phyloP scores from a whole-genome alignment of 495 filamentous ascomycete species.

The Lichenothelia convexa region DNA sequence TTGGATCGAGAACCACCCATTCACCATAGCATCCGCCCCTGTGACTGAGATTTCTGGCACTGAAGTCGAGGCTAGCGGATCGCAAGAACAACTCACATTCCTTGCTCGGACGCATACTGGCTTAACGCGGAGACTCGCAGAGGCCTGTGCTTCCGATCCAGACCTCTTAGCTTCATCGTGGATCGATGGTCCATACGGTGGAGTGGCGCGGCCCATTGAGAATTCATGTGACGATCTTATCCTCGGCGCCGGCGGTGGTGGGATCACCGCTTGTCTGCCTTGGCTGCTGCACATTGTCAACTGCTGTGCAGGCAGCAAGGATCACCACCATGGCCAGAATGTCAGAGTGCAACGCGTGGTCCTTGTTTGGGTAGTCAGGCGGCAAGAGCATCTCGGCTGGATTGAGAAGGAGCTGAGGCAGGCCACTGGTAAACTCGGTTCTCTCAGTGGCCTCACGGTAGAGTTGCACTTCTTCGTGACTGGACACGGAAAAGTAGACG shows the following conservation, averaged over 20 bases:
- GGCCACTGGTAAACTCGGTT: neutral
- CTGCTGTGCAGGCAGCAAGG: neutral
- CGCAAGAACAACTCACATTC: constrained; percentile 7
- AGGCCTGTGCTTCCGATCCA: neutral
- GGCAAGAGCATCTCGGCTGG: neutral
- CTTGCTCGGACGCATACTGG: constrained; percentile 8
- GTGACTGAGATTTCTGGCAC: neutral
- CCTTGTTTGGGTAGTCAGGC: constrained; percentile 5
- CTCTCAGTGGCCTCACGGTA: neutral
- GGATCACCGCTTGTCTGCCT: constrained; percentile 12
- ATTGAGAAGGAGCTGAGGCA: constrained; percentile 1
- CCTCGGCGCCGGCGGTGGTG: constrained; percentile 14
- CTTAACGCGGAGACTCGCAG: constrained; percentile 8
- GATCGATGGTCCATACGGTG: constrained; percentile 17
- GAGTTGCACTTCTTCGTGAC: no score
- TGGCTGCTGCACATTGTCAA: constrained; percentile 4
- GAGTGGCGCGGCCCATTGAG: neutral
- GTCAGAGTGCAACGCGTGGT: no score
- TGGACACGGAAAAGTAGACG: no score
- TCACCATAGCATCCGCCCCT: constrained; percentile 13
- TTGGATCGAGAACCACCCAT: constrained; percentile 13
- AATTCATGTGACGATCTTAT: constrained; percentile 8
- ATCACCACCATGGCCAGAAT: neutral
- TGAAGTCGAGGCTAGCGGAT: neutral
- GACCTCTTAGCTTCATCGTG: neutral